phyloP scores from a whole-genome alignment of 345 rosid genomes.

The Hypericum androsaemum region DNA sequence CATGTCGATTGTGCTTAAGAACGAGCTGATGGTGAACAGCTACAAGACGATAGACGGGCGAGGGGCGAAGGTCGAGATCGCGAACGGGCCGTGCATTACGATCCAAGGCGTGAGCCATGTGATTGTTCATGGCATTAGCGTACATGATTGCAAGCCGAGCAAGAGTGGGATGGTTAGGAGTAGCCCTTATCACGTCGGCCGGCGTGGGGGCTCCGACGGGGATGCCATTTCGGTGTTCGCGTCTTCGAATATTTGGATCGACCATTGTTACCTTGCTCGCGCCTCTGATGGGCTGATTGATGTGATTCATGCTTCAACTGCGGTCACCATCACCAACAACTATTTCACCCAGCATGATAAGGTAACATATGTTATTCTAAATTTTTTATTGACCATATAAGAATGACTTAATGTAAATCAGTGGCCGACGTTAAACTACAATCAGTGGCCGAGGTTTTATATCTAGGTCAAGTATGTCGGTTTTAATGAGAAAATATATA shows the following conservation, averaged over 20 bases:
- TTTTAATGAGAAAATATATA: too few species aligned
- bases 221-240: slow-evolving; percentile 17
- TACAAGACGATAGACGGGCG: slow-evolving; percentile 22
- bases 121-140: slow-evolving; percentile 21
- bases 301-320: slow-evolving; percentile 21
- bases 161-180: slow-evolving; percentile 13
- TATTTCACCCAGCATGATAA: slow-evolving; percentile 17
- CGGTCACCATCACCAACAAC: slow-evolving; percentile 21
- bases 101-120: slow-evolving; percentile 20
- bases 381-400: not conserved
- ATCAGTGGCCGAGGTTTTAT: too few species aligned
- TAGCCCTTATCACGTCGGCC: slow-evolving; percentile 14
- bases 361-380: not conserved
- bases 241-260: slow-evolving; percentile 21
- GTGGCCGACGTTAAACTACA: too few species aligned
- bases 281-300: slow-evolving; percentile 18
- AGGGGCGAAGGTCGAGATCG: slow-evolving; percentile 19
- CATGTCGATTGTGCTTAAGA: slow-evolving; percentile 16
- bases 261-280: slow-evolving; percentile 21
- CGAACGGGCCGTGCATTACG: slow-evolving; percentile 15
- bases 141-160: slow-evolving; percentile 17
- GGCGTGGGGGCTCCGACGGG: slow-evolving; percentile 14
- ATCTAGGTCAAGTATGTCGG: too few species aligned
- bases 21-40: slow-evolving; percentile 20
- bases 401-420: too few species aligned